phyloP scores from a whole-genome alignment of 75 land plant genomes.

The Isoetes taiwanensis region DNA sequence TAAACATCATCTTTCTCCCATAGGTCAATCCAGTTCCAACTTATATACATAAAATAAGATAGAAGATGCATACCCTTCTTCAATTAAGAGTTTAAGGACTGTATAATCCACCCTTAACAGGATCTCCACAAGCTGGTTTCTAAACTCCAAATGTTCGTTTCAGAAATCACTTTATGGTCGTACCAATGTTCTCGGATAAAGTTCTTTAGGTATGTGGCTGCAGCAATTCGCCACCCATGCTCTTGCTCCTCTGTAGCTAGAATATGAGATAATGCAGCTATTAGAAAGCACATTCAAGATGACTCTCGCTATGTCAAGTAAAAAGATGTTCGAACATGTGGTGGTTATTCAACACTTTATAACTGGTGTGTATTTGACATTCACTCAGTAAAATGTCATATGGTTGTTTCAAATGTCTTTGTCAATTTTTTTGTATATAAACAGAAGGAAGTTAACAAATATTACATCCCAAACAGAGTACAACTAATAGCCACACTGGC shows the following conservation, averaged over 20 bases:
- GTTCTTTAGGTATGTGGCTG: constrained; percentile 74
- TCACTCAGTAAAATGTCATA: not conserved
- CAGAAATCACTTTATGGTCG: constrained; percentile 7
- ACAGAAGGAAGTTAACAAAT: no score
- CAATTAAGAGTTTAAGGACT: constrained; percentile 49
- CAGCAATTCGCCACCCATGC: constrained; percentile 51
- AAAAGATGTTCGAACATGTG: not conserved
- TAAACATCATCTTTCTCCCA: no score
- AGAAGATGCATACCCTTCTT: constrained; percentile 65
- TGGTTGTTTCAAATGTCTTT: not conserved
- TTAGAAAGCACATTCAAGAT: not conserved
- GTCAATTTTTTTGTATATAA: not conserved
- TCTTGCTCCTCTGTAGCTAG: constrained; percentile 25
- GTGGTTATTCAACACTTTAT: not conserved
- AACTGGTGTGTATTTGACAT: no score
- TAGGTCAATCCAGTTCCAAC: not conserved
- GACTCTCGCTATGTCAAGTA: not conserved
- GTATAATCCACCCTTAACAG: constrained; percentile 42
- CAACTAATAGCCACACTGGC: not conserved
- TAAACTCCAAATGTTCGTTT: constrained; percentile 33
- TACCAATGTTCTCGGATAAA: constrained; percentile 30
- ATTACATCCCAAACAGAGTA: not conserved
- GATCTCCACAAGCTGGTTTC: constrained; percentile 48
- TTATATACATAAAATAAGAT: not conserved
- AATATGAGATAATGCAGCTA: not conserved